A percentile compares a stretch with the other conserved stretches of the same genome.
Conservation (phyloP, 805 yeast genomes). For the Isabelozyma pseudorhagii region DNA sequence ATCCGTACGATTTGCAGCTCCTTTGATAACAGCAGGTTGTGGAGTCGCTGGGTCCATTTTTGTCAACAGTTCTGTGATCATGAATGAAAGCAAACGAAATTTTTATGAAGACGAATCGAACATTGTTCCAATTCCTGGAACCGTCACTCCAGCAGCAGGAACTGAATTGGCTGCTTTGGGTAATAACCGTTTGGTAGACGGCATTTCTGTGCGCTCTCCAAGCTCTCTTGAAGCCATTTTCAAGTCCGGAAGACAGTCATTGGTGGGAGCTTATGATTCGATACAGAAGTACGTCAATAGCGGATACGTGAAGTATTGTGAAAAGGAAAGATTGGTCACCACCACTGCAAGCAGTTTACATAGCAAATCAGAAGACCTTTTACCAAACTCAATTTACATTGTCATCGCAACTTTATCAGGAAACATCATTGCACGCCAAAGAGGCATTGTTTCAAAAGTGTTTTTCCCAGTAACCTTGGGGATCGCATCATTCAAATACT, state of each 20-base stretch:
- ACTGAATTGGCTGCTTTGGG: slow-evolving; percentile 43
- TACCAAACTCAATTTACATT: slow-evolving; percentile 70
- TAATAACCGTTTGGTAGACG: slow-evolving; percentile 49
- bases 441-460: slow-evolving; percentile 53
- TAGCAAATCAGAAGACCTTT: slow-evolving; percentile 60
- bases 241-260: slow-evolving; percentile 44
- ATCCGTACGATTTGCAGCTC: slow-evolving; percentile 2
- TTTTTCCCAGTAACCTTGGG: slow-evolving; percentile 62
- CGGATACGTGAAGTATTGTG: slow-evolving; percentile 48
- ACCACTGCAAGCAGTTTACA: slow-evolving; percentile 63
- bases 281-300: slow-evolving; percentile 37
- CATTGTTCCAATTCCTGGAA: slow-evolving; percentile 50
- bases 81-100: slow-evolving; percentile 26
- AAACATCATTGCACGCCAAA: slow-evolving; percentile 66
- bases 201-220: slow-evolving; percentile 55
- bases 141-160: slow-evolving; percentile 41
- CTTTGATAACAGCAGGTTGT: neutral
- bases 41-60: neutral
- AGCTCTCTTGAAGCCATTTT: slow-evolving; percentile 46
- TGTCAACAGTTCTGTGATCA: neutral
- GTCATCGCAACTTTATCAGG: slow-evolving; percentile 70
- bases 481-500: slow-evolving; percentile 58
- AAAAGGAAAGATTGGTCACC: slow-evolving; percentile 61
- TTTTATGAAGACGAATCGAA: slow-evolving; percentile 51
- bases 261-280: slow-evolving; percentile 26